Conservation (phyloP, 768 basidiomycete species). For the Pleurotus citrinopileatus region DNA sequence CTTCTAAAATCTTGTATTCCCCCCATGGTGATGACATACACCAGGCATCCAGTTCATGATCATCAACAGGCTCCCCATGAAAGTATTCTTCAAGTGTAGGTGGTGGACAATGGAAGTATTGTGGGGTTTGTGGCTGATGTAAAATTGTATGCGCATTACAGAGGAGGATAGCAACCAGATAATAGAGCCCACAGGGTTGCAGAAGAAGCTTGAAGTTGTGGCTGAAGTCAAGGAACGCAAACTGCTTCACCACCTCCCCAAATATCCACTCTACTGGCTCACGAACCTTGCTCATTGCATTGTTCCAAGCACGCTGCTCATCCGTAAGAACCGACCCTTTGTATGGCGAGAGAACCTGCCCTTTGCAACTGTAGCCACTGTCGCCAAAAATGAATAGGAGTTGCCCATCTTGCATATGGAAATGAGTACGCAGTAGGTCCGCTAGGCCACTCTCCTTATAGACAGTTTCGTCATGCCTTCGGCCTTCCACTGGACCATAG, state of each 20-base stretch:
- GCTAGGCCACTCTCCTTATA: conserved; percentile 15
- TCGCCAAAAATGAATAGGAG: conserved; percentile 16
- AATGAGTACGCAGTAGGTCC: conserved; percentile 12
- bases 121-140: conserved; percentile 14
- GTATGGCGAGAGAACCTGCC: conserved; percentile 16
- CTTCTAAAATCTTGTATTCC: not conserved
- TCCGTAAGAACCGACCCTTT: conserved; percentile 13
- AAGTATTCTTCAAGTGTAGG: conserved; percentile 15
- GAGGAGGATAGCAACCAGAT: conserved; percentile 14
- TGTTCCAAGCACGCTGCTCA: conserved; percentile 11
- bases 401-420: conserved; percentile 12
- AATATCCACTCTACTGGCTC: conserved; percentile 17
- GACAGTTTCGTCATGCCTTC: conserved; percentile 16
- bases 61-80: conserved; percentile 13
- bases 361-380: not conserved
- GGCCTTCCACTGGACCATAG: conserved; percentile 16
- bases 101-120: conserved; percentile 14
- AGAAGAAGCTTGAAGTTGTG: conserved; percentile 15
- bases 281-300: conserved; percentile 16
- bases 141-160: conserved; percentile 16
- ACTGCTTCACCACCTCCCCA: conserved; percentile 15
- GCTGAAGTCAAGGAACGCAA: conserved; percentile 15
- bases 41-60: not conserved
- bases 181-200: conserved; percentile 16
- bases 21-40: not conserved